phyloP scores from a whole-genome alignment of 176 grass and related monocot species.

The Stipa capillata region DNA sequence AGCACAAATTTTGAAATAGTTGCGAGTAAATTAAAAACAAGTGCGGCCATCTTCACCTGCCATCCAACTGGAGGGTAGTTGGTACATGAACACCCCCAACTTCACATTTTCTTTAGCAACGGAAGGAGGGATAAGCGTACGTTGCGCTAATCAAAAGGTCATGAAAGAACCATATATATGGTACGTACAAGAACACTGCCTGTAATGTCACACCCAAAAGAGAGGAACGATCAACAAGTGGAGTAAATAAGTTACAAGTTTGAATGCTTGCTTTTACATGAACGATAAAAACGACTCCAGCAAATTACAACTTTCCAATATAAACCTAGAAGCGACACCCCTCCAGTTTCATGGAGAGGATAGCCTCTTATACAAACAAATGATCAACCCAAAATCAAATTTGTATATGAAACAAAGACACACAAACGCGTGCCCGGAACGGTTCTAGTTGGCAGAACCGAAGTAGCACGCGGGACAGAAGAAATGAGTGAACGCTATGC shows the following conservation, averaged over 20 bases:
- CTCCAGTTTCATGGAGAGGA: background rate
- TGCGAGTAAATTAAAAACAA: too few relatives aligned
- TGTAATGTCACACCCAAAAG: too few relatives aligned
- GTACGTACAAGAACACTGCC: too few relatives aligned
- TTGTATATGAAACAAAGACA: background rate
- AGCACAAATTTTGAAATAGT: too few relatives aligned
- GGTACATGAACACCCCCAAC: too few relatives aligned
- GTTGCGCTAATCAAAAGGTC: too few relatives aligned
- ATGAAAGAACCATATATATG: too few relatives aligned
- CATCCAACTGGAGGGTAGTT: too few relatives aligned
- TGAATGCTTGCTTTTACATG: constrained; percentile 1
- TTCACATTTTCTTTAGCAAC: too few relatives aligned
- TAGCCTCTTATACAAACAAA: background rate
- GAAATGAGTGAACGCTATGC: background rate
- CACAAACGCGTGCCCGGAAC: background rate
- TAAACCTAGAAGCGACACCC: background rate
- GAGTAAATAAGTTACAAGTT: background rate
- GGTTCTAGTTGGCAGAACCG: constrained; percentile 14
- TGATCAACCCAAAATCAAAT: background rate
- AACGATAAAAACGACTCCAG: background rate
- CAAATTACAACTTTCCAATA: background rate
- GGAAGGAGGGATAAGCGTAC: too few relatives aligned
- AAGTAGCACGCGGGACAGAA: background rate
- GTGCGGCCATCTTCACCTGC: too few relatives aligned
- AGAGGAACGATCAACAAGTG: background rate